These are phyloP conservation scores for Acephala macrosclerotiorum DNA, from an alignment of 2,329 filamentous ascomycete species.

Conservation along the genomic window DNA sequence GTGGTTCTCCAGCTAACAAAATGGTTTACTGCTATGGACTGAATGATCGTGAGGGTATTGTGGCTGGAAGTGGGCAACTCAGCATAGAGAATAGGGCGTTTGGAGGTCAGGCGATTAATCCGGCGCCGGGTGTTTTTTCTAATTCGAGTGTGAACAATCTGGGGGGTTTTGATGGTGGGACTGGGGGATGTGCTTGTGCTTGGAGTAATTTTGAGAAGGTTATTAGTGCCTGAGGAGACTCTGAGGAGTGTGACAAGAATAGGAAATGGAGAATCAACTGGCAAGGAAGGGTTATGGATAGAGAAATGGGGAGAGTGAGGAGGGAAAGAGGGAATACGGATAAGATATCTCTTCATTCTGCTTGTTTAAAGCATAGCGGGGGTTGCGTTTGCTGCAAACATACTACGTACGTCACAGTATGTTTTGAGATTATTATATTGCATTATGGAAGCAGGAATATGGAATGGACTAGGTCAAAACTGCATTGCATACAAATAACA, in stretches of 20 bases:
- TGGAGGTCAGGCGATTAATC: constrained; percentile 62
- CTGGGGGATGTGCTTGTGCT: constrained; percentile 66
- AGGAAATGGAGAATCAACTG: too few species aligned
- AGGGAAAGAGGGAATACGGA: neutral
- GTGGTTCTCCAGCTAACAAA: constrained; percentile 61
- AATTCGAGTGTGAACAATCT: constrained; percentile 52
- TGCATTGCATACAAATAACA: neutral
- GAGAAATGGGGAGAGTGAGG: neutral
- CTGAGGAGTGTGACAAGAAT: too few species aligned
- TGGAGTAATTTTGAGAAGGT: constrained; percentile 58
- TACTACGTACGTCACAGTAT: neutral
- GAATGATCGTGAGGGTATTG: constrained; percentile 54
- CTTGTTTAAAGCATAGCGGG: constrained; percentile 8
- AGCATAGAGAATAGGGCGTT: constrained; percentile 58
- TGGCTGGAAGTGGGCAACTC: constrained; percentile 52
- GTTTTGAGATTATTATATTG: neutral
- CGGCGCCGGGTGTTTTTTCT: constrained; percentile 46
- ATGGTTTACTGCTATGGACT: constrained; percentile 62
- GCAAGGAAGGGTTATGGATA: neutral
- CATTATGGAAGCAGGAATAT: neutral
- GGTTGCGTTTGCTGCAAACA: constrained; percentile 4
- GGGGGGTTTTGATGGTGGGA: constrained; percentile 69
- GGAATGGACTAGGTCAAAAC: neutral
- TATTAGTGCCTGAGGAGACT: neutral
- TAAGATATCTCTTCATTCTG: neutral